Conservation (phyloP, 2,329 filamentous ascomycete genomes). For the Gliomastix tumulicola region DNA sequence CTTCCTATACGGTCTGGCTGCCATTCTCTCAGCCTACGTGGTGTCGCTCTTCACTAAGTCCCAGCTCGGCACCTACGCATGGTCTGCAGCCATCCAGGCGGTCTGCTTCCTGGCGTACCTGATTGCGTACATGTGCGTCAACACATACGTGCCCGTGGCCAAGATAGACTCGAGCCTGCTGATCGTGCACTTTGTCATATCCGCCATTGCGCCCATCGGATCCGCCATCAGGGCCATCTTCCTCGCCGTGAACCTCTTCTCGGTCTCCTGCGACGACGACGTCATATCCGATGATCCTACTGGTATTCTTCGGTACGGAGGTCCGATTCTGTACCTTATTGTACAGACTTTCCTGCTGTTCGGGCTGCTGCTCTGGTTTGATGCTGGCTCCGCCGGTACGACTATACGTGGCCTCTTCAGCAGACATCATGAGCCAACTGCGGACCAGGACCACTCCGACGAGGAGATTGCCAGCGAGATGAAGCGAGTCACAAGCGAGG, state of each 20-base stretch:
- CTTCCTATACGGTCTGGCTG: conserved; percentile 72
- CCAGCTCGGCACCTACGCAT: conserved; percentile 78
- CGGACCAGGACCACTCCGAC: conserved; percentile 30
- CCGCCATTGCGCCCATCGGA: conserved; percentile 67
- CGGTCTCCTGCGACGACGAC: conserved; percentile 63
- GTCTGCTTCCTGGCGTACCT: conserved; percentile 65
- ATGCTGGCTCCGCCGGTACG: conserved; percentile 63
- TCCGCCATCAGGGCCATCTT: conserved; percentile 71
- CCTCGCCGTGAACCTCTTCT: conserved; percentile 76
- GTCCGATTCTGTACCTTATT: conserved; percentile 76
- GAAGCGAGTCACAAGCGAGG: conserved; percentile 42
- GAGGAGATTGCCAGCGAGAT: conserved; percentile 61
- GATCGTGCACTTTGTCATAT: conserved; percentile 69
- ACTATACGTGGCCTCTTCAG: conserved; percentile 36
- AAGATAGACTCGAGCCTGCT: conserved; percentile 61
- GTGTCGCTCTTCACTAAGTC: conserved; percentile 74
- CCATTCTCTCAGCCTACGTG: conserved; percentile 70
- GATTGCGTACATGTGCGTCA: conserved; percentile 62
- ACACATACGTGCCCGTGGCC: conserved; percentile 59
- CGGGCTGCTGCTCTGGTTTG: conserved; percentile 67
- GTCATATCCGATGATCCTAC: conserved; percentile 62
- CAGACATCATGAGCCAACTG: conserved; percentile 13
- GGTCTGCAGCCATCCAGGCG: conserved; percentile 71
- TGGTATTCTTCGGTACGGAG: conserved; percentile 68
- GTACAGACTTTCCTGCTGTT: conserved; percentile 68